Conservation (phyloP, 2,329 filamentous ascomycete species). For the Coniochaeta hoffmannii region DNA sequence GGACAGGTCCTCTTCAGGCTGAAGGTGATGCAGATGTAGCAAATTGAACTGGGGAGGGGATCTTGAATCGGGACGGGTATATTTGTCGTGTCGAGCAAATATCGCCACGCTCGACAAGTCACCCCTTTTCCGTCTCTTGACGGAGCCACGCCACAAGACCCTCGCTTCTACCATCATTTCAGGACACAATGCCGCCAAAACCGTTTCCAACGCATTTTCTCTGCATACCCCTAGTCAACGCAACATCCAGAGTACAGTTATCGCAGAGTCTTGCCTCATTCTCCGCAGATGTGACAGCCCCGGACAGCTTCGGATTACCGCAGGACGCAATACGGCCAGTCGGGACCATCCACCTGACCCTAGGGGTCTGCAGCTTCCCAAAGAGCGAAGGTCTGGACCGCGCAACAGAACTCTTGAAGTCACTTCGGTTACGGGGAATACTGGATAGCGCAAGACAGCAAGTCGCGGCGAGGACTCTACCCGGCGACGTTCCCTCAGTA, state of each 20-base stretch:
- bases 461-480: not conserved
- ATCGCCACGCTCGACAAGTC: not conserved
- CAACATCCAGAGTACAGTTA: constrained; percentile 55
- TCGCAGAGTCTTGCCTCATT: constrained; percentile 56
- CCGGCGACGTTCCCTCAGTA: not conserved
- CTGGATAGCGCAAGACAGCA: constrained; percentile 17
- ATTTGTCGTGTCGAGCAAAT: too few relatives aligned
- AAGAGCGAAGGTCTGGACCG: constrained; percentile 26
- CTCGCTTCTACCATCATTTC: not conserved
- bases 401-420: constrained; percentile 31
- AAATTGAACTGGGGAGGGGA: too few relatives aligned
- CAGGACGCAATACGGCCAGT: constrained; percentile 64
- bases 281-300: constrained; percentile 44
- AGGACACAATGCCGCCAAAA: constrained; percentile 11
- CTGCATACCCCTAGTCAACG: constrained; percentile 63
- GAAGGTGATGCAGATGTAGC: too few relatives aligned
- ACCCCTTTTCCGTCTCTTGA: not conserved
- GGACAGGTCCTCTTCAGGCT: too few relatives aligned
- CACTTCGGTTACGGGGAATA: constrained; percentile 30
- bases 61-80: too few relatives aligned
- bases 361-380: constrained; percentile 75
- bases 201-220: constrained; percentile 59
- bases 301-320: constrained; percentile 45
- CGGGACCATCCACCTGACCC: constrained; percentile 76
- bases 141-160: not conserved